These are phyloP conservation scores for Leucaena leucocephala DNA, from an alignment of 306 rosid genomes.

Conservation along the genomic window DNA sequence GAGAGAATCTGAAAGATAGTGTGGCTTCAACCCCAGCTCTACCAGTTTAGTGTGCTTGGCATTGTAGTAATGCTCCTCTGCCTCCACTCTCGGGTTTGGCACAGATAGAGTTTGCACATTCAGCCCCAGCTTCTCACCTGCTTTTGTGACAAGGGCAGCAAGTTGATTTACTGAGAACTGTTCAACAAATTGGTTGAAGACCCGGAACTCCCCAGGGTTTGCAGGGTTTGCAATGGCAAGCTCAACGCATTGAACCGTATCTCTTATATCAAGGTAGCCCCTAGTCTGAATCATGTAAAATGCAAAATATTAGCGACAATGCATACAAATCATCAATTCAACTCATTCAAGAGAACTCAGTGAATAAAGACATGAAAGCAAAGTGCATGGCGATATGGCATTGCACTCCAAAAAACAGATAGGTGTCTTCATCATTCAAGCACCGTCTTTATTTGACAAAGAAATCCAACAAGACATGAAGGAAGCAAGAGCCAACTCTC, in stretches of 20 bases:
- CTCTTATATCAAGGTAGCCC: conserved; percentile 95
- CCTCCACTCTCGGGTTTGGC: conserved; percentile 96
- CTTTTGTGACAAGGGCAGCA: conserved; percentile 76
- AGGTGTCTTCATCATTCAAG: neutral
- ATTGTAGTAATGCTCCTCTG: conserved; percentile 97
- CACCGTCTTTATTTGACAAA: conserved; percentile 3
- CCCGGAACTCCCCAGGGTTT: conserved; percentile 79
- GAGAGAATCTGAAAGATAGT: conserved; percentile 90
- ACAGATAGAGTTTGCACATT: conserved; percentile 72
- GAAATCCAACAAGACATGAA: neutral
- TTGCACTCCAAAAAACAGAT: neutral
- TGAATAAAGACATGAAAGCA: neutral
- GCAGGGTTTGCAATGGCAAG: conserved; percentile 95
- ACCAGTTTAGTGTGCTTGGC: conserved; percentile 90
- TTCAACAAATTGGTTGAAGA: conserved; percentile 93
- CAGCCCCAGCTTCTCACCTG: conserved; percentile 83
- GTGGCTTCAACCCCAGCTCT: conserved; percentile 90
- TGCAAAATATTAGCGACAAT: conserved; percentile 30
- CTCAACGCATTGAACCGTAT: conserved; percentile 95
- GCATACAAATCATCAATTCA: neutral
- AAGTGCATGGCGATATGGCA: neutral
- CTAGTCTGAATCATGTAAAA: conserved; percentile 70
- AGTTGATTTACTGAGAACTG: conserved; percentile 90
- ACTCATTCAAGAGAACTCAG: conserved; percentile 16
- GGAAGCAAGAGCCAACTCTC: neutral